phyloP scores from a whole-genome alignment of 306 rosid species.

The Rubus idaeus region DNA sequence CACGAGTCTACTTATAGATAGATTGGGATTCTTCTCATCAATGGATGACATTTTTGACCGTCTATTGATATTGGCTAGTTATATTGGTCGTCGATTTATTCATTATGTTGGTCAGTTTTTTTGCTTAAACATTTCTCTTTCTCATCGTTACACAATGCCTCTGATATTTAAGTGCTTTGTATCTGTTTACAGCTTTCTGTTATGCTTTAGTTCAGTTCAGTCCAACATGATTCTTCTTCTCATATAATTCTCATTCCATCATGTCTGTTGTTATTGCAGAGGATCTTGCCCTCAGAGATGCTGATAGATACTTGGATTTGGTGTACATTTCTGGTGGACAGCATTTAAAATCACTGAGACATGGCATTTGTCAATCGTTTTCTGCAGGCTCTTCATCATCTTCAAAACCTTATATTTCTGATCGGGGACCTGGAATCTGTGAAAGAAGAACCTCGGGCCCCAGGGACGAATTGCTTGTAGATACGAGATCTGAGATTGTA shows the following conservation, averaged over 20 bases:
- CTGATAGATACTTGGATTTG: slow-evolving; percentile 27
- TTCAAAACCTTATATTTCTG: slow-evolving; percentile 22
- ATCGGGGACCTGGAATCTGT: slow-evolving; percentile 30
- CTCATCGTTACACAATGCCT: background rate
- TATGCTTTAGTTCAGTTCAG: background rate
- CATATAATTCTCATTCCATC: slow-evolving; percentile 6
- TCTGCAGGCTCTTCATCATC: slow-evolving; percentile 31
- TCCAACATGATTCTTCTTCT: background rate
- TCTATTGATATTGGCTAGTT: slow-evolving; percentile 50
- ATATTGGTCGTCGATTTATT: slow-evolving; percentile 43
- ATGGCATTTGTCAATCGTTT: slow-evolving; percentile 22
- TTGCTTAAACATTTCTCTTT: background rate
- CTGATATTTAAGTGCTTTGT: background rate
- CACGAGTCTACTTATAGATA: slow-evolving; percentile 16
- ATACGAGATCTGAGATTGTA: slow-evolving; percentile 31
- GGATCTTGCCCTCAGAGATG: slow-evolving; percentile 62
- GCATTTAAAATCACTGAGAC: slow-evolving; percentile 25
- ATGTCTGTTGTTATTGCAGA: slow-evolving; percentile 50
- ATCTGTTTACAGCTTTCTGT: background rate
- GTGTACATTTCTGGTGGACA: slow-evolving; percentile 31
- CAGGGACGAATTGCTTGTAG: slow-evolving; percentile 29
- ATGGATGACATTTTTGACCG: slow-evolving; percentile 51
- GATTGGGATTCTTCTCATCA: slow-evolving; percentile 30
- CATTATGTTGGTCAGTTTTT: slow-evolving; percentile 53
- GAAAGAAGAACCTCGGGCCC: slow-evolving; percentile 33